phyloP scores from a whole-genome alignment of 352 stramenopile genomes.

The Phytophthora sp. region DNA sequence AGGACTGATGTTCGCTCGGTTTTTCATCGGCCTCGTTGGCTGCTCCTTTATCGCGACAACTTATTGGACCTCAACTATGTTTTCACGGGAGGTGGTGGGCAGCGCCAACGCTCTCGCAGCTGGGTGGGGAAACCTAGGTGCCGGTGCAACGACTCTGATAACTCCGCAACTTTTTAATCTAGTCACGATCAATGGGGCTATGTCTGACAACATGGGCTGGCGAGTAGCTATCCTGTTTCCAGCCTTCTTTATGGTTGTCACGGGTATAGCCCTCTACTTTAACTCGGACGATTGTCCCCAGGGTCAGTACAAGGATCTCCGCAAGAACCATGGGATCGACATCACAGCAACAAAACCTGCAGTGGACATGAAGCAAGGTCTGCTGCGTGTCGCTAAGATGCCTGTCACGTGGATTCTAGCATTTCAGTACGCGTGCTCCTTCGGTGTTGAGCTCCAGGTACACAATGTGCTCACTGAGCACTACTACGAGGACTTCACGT shows the following conservation, averaged over 20 bases:
- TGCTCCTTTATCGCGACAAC: slow-evolving; percentile 93
- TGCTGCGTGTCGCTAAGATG: slow-evolving; percentile 46
- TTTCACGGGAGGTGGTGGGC: slow-evolving; percentile 92
- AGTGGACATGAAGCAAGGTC: slow-evolving; percentile 35
- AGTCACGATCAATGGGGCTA: slow-evolving; percentile 59
- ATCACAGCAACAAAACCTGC: slow-evolving; percentile 18
- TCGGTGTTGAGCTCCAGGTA: slow-evolving; percentile 94
- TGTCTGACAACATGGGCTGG: slow-evolving; percentile 88
- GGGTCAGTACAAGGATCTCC: slow-evolving; percentile 91
- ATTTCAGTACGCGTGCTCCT: slow-evolving; percentile 93
- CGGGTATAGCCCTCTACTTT: slow-evolving; percentile 70
- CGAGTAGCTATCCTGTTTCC: slow-evolving; percentile 90
- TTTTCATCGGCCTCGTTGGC: slow-evolving; percentile 95
- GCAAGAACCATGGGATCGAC: slow-evolving; percentile 10
- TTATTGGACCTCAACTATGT: slow-evolving; percentile 95
- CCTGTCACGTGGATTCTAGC: slow-evolving; percentile 90
- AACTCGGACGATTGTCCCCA: slow-evolving; percentile 93
- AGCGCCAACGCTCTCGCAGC: slow-evolving; percentile 92
- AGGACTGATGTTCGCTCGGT: slow-evolving; percentile 84
- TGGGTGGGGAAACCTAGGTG: slow-evolving; percentile 95
- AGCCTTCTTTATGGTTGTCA: slow-evolving; percentile 80
- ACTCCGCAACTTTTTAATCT: slow-evolving; percentile 90
- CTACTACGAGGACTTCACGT: slow-evolving; percentile 90
- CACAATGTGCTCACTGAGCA: slow-evolving; percentile 93
- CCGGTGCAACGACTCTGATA: slow-evolving; percentile 87